These are phyloP conservation scores for Sicyos edulis DNA, from an alignment of 306 rosid genomes.

Conservation along the genomic window DNA sequence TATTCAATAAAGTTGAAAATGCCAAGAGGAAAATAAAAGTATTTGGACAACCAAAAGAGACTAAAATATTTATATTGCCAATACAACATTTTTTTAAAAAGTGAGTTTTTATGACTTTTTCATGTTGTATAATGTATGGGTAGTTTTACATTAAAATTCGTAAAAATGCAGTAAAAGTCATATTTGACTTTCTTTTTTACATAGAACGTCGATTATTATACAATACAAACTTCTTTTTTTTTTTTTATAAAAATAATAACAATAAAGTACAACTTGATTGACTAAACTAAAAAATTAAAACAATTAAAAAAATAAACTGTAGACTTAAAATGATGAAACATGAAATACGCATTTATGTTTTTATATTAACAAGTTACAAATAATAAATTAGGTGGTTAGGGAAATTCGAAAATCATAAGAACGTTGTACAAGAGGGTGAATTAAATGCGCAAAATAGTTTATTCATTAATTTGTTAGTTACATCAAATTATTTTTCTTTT, in stretches of 20 bases:
- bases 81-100: not conserved
- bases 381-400: not conserved
- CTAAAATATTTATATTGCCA: not conserved
- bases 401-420: not conserved
- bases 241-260: no score
- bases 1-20: no score
- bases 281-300: not conserved
- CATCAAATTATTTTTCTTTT: not conserved
- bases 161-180: not conserved
- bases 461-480: not conserved
- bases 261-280: not conserved
- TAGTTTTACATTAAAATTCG: no score
- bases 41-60: not conserved
- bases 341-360: not conserved
- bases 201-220: not conserved
- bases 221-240: not conserved
- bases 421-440: not conserved
- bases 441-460: not conserved
- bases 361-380: not conserved
- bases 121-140: no score
- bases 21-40: not conserved
- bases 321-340: not conserved
- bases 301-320: no score
- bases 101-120: no score
- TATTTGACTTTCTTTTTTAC: not conserved